Percentiles rank a stretch among this genome's conserved stretches.
These are phyloP conservation scores for Globisporangium viniferum DNA, from an alignment of 352 stramenopile genomes.

Conservation along the genomic window DNA sequence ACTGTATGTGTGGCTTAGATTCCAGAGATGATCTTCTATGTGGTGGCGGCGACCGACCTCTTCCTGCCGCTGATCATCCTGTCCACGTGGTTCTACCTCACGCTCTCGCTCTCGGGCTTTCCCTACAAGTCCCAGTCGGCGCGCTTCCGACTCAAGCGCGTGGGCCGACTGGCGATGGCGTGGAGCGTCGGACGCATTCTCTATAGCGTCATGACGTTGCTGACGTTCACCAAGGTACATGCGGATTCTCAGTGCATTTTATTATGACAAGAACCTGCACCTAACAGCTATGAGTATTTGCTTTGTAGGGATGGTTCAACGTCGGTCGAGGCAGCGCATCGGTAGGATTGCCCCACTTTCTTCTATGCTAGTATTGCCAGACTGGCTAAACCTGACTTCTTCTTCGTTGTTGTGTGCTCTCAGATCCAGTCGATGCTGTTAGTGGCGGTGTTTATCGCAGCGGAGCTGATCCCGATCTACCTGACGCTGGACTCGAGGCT, in stretches of 20 bases:
- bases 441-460: conserved; percentile 74
- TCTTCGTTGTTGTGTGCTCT: not conserved
- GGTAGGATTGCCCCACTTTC: conserved; percentile 25
- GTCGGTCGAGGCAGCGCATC: conserved; percentile 62
- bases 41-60: conserved; percentile 82
- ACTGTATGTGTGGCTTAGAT: conserved; percentile 24
- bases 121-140: conserved; percentile 74
- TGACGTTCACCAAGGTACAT: conserved; percentile 82
- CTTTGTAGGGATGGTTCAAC: conserved; percentile 77
- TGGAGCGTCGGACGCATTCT: conserved; percentile 86
- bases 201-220: conserved; percentile 85
- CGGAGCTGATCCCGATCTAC: conserved; percentile 79
- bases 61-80: conserved; percentile 88
- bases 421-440: conserved; percentile 82
- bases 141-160: conserved; percentile 49
- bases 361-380: not conserved
- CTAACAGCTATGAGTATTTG: not conserved
- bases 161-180: conserved; percentile 63
- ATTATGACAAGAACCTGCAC: not conserved
- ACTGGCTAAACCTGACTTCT: not conserved
- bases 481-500: conserved; percentile 70
- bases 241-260: not conserved
- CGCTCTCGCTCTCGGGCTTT: conserved; percentile 85
- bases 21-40: conserved; percentile 74
- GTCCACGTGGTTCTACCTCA: conserved; percentile 88